Conservation (phyloP, 2,329 filamentous ascomycete genomes). For the Dothistroma septosporum region DNA sequence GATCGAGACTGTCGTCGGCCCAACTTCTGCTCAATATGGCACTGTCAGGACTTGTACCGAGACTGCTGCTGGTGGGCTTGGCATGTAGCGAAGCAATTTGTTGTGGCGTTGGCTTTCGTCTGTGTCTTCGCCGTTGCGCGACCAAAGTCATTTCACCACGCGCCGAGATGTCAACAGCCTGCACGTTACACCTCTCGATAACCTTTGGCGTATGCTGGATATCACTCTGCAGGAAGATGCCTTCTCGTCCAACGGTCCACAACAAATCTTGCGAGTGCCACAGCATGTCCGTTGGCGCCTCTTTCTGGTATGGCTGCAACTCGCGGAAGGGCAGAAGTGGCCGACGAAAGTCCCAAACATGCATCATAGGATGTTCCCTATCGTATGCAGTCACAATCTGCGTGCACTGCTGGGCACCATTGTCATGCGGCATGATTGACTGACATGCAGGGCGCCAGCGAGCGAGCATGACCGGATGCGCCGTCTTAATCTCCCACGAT, state of each 20-base stretch:
- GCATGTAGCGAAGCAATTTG: constrained; percentile 12
- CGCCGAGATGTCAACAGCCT: constrained; percentile 55
- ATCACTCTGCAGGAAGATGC: constrained; percentile 60
- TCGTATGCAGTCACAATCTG: constrained; percentile 61
- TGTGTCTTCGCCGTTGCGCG: constrained; percentile 48
- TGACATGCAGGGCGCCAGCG: constrained; percentile 60
- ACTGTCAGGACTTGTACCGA: constrained; percentile 36
- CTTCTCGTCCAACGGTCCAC: constrained; percentile 61
- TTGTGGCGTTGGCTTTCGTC: constrained; percentile 28
- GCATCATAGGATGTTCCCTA: constrained; percentile 56
- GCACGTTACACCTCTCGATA: constrained; percentile 55
- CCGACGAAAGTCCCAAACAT: constrained; percentile 62
- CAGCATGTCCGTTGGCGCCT: constrained; percentile 56
- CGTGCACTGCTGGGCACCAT: constrained; percentile 56
- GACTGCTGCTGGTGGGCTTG: constrained; percentile 11
- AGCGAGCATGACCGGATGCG: constrained; percentile 59
- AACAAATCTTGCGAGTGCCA: constrained; percentile 62
- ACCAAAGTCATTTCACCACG: constrained; percentile 55
- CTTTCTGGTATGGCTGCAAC: constrained; percentile 51
- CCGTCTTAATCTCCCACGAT: constrained; percentile 55
- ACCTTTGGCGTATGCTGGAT: constrained; percentile 56
- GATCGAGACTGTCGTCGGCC: constrained; percentile 55
- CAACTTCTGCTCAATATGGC: constrained; percentile 39
- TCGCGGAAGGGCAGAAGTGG: constrained; percentile 60
- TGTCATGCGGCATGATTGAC: constrained; percentile 49